A percentile compares a stretch with the other conserved stretches of the same genome.
These are phyloP conservation scores for Spathaspora passalidarum DNA, from an alignment of 805 yeast genomes.

Conservation along the genomic window DNA sequence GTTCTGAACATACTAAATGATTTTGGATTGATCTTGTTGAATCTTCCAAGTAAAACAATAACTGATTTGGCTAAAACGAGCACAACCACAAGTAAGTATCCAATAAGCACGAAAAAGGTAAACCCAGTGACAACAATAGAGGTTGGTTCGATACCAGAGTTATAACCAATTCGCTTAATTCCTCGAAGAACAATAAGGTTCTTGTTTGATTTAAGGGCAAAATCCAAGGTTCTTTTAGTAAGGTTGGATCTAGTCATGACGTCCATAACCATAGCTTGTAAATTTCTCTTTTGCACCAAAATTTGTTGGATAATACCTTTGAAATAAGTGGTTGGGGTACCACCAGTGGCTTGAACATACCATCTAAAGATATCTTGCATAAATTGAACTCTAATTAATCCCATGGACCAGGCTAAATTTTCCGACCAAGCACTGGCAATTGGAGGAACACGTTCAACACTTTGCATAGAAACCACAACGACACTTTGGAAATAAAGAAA, in stretches of 20 bases:
- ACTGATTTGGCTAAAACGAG: slow-evolving; percentile 54
- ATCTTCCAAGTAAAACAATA: slow-evolving; percentile 45
- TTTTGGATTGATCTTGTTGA: slow-evolving; percentile 48
- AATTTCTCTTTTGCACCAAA: slow-evolving; percentile 65
- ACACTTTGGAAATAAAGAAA: slow-evolving; percentile 87
- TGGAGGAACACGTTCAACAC: slow-evolving; percentile 85
- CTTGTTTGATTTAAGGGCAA: slow-evolving; percentile 47
- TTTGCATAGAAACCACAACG: slow-evolving; percentile 79
- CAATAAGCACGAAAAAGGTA: slow-evolving; percentile 77
- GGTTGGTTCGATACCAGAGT: slow-evolving; percentile 76
- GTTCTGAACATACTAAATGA: slow-evolving; percentile 49
- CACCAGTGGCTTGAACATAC: slow-evolving; percentile 89
- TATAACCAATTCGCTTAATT: slow-evolving; percentile 76
- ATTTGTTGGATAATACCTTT: slow-evolving; percentile 61
- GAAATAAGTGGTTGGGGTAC: slow-evolving; percentile 68
- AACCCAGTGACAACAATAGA: slow-evolving; percentile 83
- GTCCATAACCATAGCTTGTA: slow-evolving; percentile 20
- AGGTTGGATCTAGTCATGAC: slow-evolving; percentile 10
- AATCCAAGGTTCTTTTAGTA: slow-evolving; percentile 32
- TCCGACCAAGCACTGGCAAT: slow-evolving; percentile 92
- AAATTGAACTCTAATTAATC: slow-evolving; percentile 70
- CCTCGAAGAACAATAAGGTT: slow-evolving; percentile 77
- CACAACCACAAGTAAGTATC: slow-evolving; percentile 64
- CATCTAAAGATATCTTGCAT: slow-evolving; percentile 85
- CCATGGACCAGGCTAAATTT: slow-evolving; percentile 94